Conservation (phyloP, 1,284 basidiomycete species). For the Apiotrichum domesticum region DNA sequence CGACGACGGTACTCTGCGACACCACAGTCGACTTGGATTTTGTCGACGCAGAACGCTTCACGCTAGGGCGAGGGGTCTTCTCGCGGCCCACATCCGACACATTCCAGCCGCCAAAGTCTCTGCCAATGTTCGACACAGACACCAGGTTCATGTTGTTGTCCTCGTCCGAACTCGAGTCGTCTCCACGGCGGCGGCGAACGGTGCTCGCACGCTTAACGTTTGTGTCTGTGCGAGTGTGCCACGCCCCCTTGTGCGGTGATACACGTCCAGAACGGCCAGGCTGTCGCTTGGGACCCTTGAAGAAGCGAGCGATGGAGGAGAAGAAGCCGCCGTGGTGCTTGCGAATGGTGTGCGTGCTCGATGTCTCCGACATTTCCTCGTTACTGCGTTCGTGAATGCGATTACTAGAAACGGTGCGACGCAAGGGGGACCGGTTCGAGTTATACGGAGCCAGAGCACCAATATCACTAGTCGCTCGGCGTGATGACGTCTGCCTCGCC, state of each 20-base stretch:
- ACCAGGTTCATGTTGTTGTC: conserved; percentile 32
- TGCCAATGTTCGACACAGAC: conserved; percentile 33
- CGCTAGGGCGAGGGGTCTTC: background rate
- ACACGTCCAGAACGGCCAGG: conserved; percentile 24
- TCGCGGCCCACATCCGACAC: conserved; percentile 35
- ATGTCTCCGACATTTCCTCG: conserved; percentile 26
- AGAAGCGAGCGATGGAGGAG: conserved; percentile 38
- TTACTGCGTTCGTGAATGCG: conserved; percentile 3
- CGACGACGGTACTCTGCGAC: conserved; percentile 2
- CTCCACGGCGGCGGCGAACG: conserved; percentile 19
- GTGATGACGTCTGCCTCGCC: conserved; percentile 8
- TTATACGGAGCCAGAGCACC: conserved; percentile 18
- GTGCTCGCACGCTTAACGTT: conserved; percentile 34
- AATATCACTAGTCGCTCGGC: conserved; percentile 38
- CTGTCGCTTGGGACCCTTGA: conserved; percentile 23
- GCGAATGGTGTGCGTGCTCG: conserved; percentile 22
- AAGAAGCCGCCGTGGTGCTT: conserved; percentile 35
- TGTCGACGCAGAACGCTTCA: conserved; percentile 27
- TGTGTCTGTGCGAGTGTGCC: conserved; percentile 43
- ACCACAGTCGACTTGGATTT: conserved; percentile 34
- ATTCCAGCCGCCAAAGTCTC: conserved; percentile 22
- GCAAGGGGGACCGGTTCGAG: conserved; percentile 11
- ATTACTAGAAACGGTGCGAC: conserved; percentile 40
- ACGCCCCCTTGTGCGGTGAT: conserved; percentile 29
- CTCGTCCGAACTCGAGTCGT: conserved; percentile 38